Evolutionary conservation across 768 basidiomycete species (phyloP), one percentile per base, ranked within the genome.

Genomic region (Crucibulum laeve): DNA sequence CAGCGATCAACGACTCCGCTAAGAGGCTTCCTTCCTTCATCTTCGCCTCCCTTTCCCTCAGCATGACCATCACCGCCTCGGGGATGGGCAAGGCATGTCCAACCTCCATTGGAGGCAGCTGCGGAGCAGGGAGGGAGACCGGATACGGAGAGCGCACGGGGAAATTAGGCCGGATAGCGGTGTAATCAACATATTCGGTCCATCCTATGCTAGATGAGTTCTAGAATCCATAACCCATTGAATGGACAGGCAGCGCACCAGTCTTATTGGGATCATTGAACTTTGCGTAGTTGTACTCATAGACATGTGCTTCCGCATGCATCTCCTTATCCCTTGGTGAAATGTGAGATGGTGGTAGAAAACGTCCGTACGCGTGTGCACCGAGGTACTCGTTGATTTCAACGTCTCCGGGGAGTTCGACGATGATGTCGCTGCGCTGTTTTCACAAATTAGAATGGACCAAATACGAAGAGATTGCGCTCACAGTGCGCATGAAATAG

Each of bases 401-500:
- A 17, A 66, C 54, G 11, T 55, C 46, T 24, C 41, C 48, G 0
- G 60, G 55, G 5, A 68, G 52, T 46, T 66, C 59, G 4, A 68
- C 55, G 18, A 62, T 58, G 36, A 62, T 56, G 40, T 58, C 59
- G 6, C 49, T 45, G 39, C 59, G 58, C 61, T 63, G 33, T 39
- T n/a, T 19, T 24, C 2, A 44, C 4, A 13, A 41, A 32, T 25
- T 11, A 40, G 6, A 13, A 17, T 21, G 19, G 35, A 25, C 19
- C 7, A 13, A 18, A 46, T 22, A 40, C 1, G 15, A 7, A 22
- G 17, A 14, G 34, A 38, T 15, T 32, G 22, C 35, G 57, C 61
- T 32, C 42, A 64, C 65, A 25, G 62, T 65, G 32, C 50, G 49
- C 39, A 64, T 63, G 26, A 57, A 58, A 36, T 57, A 69, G 14